A percentile compares a stretch with the other conserved stretches of the same genome.
Conservation (phyloP, 2,329 filamentous ascomycete genomes). For the Piedraia hortae region DNA sequence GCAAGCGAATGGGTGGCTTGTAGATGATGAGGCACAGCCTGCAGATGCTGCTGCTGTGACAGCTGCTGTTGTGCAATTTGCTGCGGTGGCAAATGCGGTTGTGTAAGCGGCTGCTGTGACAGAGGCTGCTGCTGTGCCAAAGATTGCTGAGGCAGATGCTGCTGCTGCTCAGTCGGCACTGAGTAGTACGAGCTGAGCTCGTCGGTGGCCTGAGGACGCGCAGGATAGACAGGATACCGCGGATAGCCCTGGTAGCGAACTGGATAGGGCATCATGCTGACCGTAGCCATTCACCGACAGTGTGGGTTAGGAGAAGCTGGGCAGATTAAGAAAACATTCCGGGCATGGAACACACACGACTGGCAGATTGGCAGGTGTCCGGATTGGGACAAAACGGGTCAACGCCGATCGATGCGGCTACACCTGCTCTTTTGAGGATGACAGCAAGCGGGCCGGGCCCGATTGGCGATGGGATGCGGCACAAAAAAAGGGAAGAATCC, state of each 20-base stretch:
- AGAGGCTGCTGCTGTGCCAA: slow-evolving; percentile 1
- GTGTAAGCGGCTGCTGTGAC: slow-evolving; percentile 1
- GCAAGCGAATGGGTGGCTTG: too few species aligned
- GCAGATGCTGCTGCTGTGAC: slow-evolving; percentile 4
- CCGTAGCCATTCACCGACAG: slow-evolving; percentile 8
- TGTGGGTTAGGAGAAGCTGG: too few species aligned
- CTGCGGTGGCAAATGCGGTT: slow-evolving; percentile 1
- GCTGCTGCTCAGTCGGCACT: slow-evolving; percentile 3
- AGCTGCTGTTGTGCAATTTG: slow-evolving; percentile 2
- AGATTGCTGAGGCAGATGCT: slow-evolving; percentile 1
- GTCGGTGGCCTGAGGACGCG: slow-evolving; percentile 7
- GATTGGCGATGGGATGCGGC: too few species aligned
- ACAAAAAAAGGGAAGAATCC: too few species aligned
- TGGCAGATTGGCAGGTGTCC: too few species aligned
- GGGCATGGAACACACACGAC: too few species aligned
- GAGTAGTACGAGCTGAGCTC: slow-evolving; percentile 5
- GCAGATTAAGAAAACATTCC: too few species aligned
- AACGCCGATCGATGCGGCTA: too few species aligned
- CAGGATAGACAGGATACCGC: slow-evolving; percentile 5
- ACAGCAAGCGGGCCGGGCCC: too few species aligned
- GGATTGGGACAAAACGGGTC: too few species aligned
- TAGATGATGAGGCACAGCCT: too few species aligned
- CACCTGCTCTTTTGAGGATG: too few species aligned
- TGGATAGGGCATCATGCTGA: slow-evolving; percentile 9
- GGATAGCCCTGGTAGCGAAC: slow-evolving; percentile 7